Evolutionary conservation across 2,329 filamentous ascomycete species (phyloP).

Genomic region (Ascochyta lentis): DNA sequence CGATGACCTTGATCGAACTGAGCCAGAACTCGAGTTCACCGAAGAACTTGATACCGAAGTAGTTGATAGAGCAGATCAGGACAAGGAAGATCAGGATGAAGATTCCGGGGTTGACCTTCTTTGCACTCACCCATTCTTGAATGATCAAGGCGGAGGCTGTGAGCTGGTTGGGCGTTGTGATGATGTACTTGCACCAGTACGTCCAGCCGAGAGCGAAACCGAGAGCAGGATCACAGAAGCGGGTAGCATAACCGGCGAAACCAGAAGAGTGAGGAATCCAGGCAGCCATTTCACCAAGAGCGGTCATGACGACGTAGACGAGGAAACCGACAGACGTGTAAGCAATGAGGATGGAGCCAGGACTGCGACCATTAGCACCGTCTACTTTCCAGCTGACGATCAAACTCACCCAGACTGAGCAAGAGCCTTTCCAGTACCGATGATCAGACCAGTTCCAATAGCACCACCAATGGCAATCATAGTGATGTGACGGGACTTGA

Average conservation of each 20-base stretch:
- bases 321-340: constrained; percentile 73
- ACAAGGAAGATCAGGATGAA: constrained; percentile 70
- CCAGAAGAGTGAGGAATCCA: constrained; percentile 80
- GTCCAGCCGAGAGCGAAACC: constrained; percentile 76
- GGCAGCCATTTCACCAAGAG: constrained; percentile 82
- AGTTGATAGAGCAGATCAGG: constrained; percentile 54
- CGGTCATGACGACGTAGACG: constrained; percentile 82
- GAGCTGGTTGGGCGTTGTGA: constrained; percentile 83
- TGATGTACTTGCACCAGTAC: constrained; percentile 76
- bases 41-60: constrained; percentile 64
- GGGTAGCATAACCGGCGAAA: constrained; percentile 80
- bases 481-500: constrained; percentile 62
- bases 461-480: constrained; percentile 78
- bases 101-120: constrained; percentile 76
- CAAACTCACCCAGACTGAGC: constrained; percentile 53
- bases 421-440: constrained; percentile 64
- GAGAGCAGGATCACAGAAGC: constrained; percentile 81
- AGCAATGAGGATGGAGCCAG: constrained; percentile 73
- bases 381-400: not conserved
- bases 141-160: constrained; percentile 82
- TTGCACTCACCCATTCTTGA: constrained; percentile 73
- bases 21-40: constrained; percentile 60
- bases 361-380: constrained; percentile 49
- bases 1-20: constrained; percentile 55
- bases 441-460: constrained; percentile 75